Evolutionary conservation across 202 grass and related monocot species (phyloP), one percentile per base, ranked within the genome.

Genomic region (Schoenoplectus tabernaemontani): DNA sequence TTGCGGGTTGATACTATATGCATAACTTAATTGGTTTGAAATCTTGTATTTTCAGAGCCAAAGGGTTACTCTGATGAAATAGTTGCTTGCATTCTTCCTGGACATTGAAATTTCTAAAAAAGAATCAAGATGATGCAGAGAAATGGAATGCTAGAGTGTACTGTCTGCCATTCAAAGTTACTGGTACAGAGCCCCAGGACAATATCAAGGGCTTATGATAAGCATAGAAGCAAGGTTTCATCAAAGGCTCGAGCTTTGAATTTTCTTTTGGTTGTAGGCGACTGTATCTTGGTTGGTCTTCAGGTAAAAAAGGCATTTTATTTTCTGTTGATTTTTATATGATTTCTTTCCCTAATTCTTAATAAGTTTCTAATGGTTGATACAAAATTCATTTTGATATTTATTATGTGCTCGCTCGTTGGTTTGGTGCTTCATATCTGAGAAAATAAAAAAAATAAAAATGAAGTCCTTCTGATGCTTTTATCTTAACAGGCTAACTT

Each of bases 271-370:
- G 93, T 96, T 79, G 86, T 89, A 22, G 93, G 93, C 39, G 90
- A 96, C 80, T 96, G 93, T 73, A 89, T 96, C 51, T 89, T 96
- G 83, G 93, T 96, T 19, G 93, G 93, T 48, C 88, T 96, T 39
- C 93, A 96, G 93, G 93, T 96, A n/a, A 77, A 47, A 50, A 47
- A 60, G 15, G 23, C 6, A 38, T 58, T 57, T 56, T 15, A 77
- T 46, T 77, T 57, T 19, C 28, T 36, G 13, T 39, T 36, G 7
- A 16, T 62, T 58, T 61, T 11, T 13, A 3, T 78, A 23, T 43
- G 10, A 42, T 44, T 78, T 78, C 26, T 58, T 39, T 51, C 1
- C 10, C 43, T 1, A 16, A 23, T 26, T 59, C 10, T 75, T 48
- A 19, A 33, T 75, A 15, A 34, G 26, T 15, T 75, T 75, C 30